Evolutionary conservation across 78 protist species (phyloP).

Genomic region (Parvularia atlantis): DNA sequence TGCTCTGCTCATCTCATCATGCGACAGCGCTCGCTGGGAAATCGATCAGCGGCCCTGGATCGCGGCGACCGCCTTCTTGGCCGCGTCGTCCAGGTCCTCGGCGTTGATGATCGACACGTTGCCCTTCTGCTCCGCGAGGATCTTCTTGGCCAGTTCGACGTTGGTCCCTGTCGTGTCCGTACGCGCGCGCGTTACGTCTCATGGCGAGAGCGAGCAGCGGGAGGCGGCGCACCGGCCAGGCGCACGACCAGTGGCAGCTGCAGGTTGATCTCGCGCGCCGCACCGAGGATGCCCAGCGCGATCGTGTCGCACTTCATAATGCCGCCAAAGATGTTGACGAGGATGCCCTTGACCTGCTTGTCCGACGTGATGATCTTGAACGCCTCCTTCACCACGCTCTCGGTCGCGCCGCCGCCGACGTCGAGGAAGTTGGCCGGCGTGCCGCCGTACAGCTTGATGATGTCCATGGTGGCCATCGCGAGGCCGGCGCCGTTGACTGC

Average conservation of each 20-base stretch:
- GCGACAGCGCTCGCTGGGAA: no score
- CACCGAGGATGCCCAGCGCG: constrained; percentile 82
- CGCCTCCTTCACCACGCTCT: constrained; percentile 73
- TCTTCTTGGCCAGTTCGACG: no score
- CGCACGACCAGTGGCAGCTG: constrained; percentile 68
- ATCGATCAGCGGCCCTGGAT: no score
- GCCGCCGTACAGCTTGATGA: constrained; percentile 78
- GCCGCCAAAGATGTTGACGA: constrained; percentile 93
- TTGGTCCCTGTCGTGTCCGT: no score
- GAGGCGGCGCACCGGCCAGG: constrained; percentile 67
- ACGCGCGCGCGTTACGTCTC: no score
- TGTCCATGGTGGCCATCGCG: constrained; percentile 99
- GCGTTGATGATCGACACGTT: no score
- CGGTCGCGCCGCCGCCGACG: constrained; percentile 94
- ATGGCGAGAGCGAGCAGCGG: no score
- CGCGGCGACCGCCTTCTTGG: no score
- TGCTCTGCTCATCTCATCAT: no score
- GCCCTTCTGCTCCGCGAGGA: no score
- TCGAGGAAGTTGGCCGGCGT: constrained; percentile 97
- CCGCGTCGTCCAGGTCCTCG: no score
- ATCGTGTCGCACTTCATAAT: constrained; percentile 82
- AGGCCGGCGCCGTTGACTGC: constrained; percentile 97
- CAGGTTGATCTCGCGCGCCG: constrained; percentile 47
- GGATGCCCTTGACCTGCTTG: constrained; percentile 60
- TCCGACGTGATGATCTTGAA: constrained; percentile 76